Conservation (phyloP, 2,329 filamentous ascomycete genomes). For the Aspergillus melleus region DNA sequence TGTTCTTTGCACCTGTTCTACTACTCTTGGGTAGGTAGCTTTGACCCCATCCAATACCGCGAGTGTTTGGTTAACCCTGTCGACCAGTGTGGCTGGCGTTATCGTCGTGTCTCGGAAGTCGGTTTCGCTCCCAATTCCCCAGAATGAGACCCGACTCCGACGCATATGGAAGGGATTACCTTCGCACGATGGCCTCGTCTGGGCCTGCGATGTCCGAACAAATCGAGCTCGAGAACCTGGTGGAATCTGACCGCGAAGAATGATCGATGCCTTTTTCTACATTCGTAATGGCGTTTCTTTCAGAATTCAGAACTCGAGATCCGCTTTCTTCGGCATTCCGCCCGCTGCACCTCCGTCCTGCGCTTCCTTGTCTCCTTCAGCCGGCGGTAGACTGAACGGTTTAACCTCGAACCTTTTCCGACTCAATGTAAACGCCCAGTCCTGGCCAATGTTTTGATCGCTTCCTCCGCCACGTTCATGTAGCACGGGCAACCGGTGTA, state of each 20-base stretch:
- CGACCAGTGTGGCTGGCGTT: conserved; percentile 51
- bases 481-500: conserved; percentile 79
- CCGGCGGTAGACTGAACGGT: conserved; percentile 84
- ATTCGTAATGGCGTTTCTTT: conserved; percentile 1
- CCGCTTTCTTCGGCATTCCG: conserved; percentile 60
- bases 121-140: conserved; percentile 50
- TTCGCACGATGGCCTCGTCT: conserved; percentile 56
- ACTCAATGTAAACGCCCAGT: conserved; percentile 88
- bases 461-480: conserved; percentile 86
- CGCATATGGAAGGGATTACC: conserved; percentile 57
- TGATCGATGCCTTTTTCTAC: conserved; percentile 16
- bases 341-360: conserved; percentile 50
- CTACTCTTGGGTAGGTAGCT: conserved; percentile 35
- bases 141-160: conserved; percentile 46
- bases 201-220: conserved; percentile 59
- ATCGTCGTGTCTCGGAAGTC: conserved; percentile 57
- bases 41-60: neutral
- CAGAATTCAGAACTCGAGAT: conserved; percentile 68
- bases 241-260: conserved; percentile 41
- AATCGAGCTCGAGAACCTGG: conserved; percentile 62
- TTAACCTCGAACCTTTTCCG: conserved; percentile 80
- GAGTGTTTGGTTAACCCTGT: conserved; percentile 20
- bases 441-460: conserved; percentile 69
- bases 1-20: conserved; percentile 40
- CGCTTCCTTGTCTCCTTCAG: conserved; percentile 71